Evolutionary conservation across 2,329 filamentous ascomycete species (phyloP), one percentile per base, ranked within the genome.

Genomic region (Trichoderma harzianum): DNA sequence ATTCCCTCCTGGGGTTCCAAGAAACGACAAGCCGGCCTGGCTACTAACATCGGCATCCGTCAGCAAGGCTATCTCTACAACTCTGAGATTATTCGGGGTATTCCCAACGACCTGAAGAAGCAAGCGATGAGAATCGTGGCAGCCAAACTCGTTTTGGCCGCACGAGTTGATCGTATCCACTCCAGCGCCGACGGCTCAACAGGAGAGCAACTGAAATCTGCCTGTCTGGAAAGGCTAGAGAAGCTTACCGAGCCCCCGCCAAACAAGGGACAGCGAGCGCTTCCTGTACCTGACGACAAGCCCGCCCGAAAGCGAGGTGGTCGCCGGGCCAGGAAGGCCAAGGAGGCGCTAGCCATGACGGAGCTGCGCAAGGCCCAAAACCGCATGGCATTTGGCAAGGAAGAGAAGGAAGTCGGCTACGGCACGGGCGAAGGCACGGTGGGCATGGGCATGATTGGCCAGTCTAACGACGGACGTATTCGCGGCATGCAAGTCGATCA

Each of bases 291-390:
- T 0, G 96, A 98, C 79, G 96, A 99, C 82, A 99, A 98, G 81
- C 96, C 94, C 1, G 91, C 93, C 0, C 88, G 95, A 39, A 99
- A 99, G 81, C 92, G 96, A 75, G 96, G 96, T 81, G 96, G 96
- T 66, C 87, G 95, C 70, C 88, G 94, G 75, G 96, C 95, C 14
- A 87, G 96, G 71, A 97, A 97, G 82, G 95, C 95, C 73, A 99
- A 99, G 87, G 96, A 97, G 82, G 95, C 95, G 5, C 93, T 93
- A 7, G 95, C 96, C 73, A 97, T 98, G 94, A 99, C 96, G 0
- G 96, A 99, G 70, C 85, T 99, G 34, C 91, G 95, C 75, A 98
- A 98, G 81, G 94, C 94, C 5, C 96, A 98, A 82, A 99, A 99
- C 83, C 90, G 96, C 69, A 92, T 99, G 89, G 94, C 91, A 0